Base-by-base conservation (phyloP, 805 yeast genomes). In the Cyberlindnera meyerae region DNA sequence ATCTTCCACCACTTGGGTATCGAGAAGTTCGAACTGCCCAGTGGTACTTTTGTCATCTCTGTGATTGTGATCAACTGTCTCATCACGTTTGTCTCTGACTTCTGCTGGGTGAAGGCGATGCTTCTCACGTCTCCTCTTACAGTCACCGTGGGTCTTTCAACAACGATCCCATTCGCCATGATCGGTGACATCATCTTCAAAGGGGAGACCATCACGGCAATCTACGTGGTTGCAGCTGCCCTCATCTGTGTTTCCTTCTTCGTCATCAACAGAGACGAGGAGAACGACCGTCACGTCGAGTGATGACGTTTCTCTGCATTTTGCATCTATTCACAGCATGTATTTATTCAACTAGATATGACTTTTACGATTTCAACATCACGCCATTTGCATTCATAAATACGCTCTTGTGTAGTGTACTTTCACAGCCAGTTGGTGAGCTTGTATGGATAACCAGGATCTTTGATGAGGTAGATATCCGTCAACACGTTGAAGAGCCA, bases 21-120 rank as follows among this genome's bases (percentile, higher is more conserved):
- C 39, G 98, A 93, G 59, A 61, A 57, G 8, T 80, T 93, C 43
- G 88, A 76, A 50, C 51, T 82, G 29, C 97, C 97, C 1, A 65
- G 70, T 0, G 60, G 73, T 2, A 44, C 62, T 0, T 65, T 66
- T 26, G 75, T 82, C 4, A 63, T 78, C 52, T 39, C 60, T 1
- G 65, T 88, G 3, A 62, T 90, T 6, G 34, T 71, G 0, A 43
- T 76, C 31, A 93, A 93, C 58, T 83, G 89, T 40, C 52, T 75
- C 24, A 77, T 87, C 28, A 87, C 96, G 1, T 81, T 93, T 48
- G 61, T 89, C 12, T 82, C 95, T 27, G 98, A 93, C 57, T 88
- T 82, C 50, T 79, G 94, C 52, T 93, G 98, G 98, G 96, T 95
- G 24, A 77, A 86, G 45, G 95, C 97, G 0, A 93, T 89, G 76